Evolutionary conservation across 345 rosid species (phyloP).

Genomic region (Acer negundo): DNA sequence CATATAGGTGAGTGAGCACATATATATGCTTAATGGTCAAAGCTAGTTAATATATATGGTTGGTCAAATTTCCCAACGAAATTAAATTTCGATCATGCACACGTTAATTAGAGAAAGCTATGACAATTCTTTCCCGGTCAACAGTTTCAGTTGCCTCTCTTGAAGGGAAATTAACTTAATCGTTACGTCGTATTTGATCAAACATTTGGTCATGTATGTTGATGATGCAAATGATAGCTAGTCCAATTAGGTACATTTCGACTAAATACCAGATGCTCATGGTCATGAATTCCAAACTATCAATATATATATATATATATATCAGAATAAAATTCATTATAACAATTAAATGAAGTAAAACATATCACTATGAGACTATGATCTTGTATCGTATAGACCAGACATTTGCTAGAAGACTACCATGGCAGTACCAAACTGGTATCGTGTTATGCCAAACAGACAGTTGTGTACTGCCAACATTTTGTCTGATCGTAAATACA

Average conservation of each 20-base stretch:
- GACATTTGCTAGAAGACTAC: not conserved
- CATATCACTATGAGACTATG: no score
- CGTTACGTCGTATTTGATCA: no score
- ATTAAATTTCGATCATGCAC: not conserved
- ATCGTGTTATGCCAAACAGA: not conserved
- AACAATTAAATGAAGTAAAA: no score
- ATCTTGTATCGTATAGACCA: not conserved
- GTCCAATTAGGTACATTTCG: no score
- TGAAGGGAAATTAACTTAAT: not conserved
- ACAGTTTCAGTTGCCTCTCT: not conserved
- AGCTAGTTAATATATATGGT: not conserved
- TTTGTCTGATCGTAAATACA: not conserved
- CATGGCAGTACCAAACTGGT: not conserved
- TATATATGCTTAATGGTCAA: not conserved
- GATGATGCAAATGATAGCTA: no score
- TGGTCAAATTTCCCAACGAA: not conserved
- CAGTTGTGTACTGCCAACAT: not conserved
- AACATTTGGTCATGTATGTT: no score
- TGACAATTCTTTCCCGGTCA: conserved; percentile 6
- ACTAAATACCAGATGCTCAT: no score
- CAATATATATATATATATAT: no score
- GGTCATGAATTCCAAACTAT: no score
- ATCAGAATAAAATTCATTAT: no score
- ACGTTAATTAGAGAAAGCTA: not conserved
- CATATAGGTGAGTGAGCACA: not conserved